A percentile compares a stretch with the other conserved stretches of the same genome.
phyloP scores from a whole-genome alignment of 352 stramenopile species.

The Phytopythium cucurbitacearum region DNA sequence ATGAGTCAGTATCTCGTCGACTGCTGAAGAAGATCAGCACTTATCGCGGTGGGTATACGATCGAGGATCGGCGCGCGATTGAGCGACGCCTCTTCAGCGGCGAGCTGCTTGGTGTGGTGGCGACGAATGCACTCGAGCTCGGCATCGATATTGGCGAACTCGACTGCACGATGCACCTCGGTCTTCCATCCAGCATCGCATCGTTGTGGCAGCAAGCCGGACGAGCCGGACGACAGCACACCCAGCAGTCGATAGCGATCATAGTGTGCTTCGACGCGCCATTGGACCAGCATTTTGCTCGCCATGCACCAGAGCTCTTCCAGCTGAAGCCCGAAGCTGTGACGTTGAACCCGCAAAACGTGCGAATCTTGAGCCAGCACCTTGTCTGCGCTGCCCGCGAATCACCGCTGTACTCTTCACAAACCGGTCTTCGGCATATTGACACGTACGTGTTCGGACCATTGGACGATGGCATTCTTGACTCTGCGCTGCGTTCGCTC shows the following conservation, averaged over 20 bases:
- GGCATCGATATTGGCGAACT: conserved; percentile 95
- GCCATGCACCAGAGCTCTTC: conserved; percentile 66
- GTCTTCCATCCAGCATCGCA: conserved; percentile 89
- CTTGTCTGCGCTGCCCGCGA: conserved; percentile 93
- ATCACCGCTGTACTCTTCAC: conserved; percentile 76
- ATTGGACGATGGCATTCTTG: conserved; percentile 6
- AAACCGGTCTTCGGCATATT: conserved; percentile 53
- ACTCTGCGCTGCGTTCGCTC: conserved; percentile 17
- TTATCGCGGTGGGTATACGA: conserved; percentile 96
- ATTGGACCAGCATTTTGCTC: conserved; percentile 91
- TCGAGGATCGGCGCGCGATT: conserved; percentile 89
- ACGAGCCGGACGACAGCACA: conserved; percentile 85
- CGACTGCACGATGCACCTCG: conserved; percentile 95
- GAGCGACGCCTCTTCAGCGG: conserved; percentile 93
- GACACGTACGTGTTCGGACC: conserved; percentile 61
- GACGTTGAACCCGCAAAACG: conserved; percentile 84
- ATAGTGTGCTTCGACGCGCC: conserved; percentile 94
- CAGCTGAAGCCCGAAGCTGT: conserved; percentile 66
- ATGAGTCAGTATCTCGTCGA: conserved; percentile 5
- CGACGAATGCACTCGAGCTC: conserved; percentile 96
- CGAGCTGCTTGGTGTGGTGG: conserved; percentile 94
- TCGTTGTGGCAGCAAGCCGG: conserved; percentile 97
- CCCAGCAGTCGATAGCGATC: conserved; percentile 85
- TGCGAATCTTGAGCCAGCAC: conserved; percentile 87
- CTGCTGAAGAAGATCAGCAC: conserved; percentile 82